Percentiles rank a stretch among this genome's conserved stretches.
phyloP scores from a whole-genome alignment of 2,329 filamentous ascomycete species.

The Grosmannia huntii region DNA sequence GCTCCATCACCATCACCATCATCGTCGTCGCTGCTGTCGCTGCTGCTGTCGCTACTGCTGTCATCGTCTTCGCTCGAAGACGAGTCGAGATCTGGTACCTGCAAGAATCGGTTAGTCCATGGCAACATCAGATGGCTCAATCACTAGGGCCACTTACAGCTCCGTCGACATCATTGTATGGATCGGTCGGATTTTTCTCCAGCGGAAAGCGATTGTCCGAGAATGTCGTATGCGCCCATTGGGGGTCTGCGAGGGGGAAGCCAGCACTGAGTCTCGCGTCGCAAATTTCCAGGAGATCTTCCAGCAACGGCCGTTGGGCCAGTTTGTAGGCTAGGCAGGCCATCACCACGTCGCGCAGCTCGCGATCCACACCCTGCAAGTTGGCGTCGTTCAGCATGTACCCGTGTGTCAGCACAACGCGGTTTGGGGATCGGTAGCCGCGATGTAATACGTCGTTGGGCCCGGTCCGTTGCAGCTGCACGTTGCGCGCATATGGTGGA shows the following conservation, averaged over 20 bases:
- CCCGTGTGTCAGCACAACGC: background rate
- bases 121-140: background rate
- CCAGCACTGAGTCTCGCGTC: background rate
- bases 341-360: slow-evolving; percentile 6
- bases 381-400: background rate
- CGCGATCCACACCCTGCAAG: background rate
- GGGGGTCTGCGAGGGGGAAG: background rate
- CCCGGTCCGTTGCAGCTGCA: background rate
- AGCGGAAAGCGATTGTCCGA: background rate
- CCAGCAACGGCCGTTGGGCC: slow-evolving; percentile 3
- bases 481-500: background rate
- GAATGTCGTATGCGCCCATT: background rate
- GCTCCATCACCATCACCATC: background rate
- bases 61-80: background rate
- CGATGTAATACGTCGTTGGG: background rate
- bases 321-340: slow-evolving; percentile 8
- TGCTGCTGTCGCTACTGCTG: background rate
- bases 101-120: background rate
- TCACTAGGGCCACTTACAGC: background rate
- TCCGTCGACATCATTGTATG: background rate
- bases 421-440: background rate
- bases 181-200: background rate
- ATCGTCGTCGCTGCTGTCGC: background rate
- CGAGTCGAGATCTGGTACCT: background rate
- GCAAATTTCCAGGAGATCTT: background rate